phyloP scores from a whole-genome alignment of 2,329 filamentous ascomycete genomes.

The Penicillium sp. region DNA sequence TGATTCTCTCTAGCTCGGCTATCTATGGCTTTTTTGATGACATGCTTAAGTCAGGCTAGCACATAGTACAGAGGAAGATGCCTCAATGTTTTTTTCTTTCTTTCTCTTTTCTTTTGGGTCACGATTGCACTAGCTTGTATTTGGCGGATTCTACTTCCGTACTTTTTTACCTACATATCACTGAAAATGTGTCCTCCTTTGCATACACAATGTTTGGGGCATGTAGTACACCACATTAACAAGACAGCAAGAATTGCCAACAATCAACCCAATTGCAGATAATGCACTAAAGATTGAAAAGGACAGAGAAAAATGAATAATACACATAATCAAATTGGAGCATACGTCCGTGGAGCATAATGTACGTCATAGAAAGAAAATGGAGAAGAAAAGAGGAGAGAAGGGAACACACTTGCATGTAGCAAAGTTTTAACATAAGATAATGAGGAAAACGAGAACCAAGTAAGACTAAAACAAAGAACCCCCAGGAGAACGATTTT shows the following conservation, averaged over 20 bases:
- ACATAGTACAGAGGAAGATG: neutral
- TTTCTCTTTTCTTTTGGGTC: neutral
- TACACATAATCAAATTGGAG: constrained; percentile 11
- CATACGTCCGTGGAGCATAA: constrained; percentile 13
- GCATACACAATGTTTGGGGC: too few relatives aligned
- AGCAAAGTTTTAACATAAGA: constrained; percentile 11
- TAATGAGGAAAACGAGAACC: constrained; percentile 23
- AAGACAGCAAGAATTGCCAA: neutral
- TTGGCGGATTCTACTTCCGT: neutral
- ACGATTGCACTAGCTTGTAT: neutral
- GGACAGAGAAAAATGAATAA: neutral
- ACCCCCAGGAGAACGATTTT: constrained; percentile 21
- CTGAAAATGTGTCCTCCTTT: neutral
- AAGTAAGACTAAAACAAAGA: constrained; percentile 18
- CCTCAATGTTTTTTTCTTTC: neutral
- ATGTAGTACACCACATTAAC: neutral
- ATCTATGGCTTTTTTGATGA: neutral
- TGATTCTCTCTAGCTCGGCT: neutral
- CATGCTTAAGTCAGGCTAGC: neutral
- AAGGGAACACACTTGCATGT: constrained; percentile 6
- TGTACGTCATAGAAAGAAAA: constrained; percentile 20
- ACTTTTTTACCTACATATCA: neutral
- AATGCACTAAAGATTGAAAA: neutral
- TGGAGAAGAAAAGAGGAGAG: neutral
- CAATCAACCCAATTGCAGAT: neutral